Conservation (phyloP, 2,329 filamentous ascomycete genomes). For the Cercospora sesami region DNA sequence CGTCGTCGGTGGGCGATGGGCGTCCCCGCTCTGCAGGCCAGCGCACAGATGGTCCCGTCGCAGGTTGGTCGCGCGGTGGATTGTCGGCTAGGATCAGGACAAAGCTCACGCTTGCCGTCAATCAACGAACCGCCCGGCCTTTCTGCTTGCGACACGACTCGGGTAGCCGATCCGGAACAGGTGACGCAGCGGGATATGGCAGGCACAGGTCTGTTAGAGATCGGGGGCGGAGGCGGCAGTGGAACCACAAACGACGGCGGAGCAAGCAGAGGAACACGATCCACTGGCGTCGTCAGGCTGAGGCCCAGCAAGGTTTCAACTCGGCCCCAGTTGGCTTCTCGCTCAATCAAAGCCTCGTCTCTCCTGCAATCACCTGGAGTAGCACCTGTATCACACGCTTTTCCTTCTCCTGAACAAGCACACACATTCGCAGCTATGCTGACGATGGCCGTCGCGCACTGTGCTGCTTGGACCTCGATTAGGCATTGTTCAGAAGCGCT, state of each 20-base stretch:
- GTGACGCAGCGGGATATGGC: neutral
- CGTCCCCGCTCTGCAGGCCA: conserved; percentile 1
- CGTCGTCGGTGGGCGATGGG: neutral
- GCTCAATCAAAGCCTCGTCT: conserved; percentile 6
- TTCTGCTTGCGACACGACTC: neutral
- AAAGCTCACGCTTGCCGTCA: conserved; percentile 4
- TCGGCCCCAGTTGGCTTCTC: conserved; percentile 4
- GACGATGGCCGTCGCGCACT: neutral
- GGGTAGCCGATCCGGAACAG: neutral
- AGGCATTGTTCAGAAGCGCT: neutral
- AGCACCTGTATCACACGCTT: conserved; percentile 8
- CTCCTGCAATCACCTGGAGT: conserved; percentile 7
- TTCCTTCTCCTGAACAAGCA: neutral
- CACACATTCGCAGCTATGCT: neutral
- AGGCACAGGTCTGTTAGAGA: neutral
- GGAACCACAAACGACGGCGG: neutral
- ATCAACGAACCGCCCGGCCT: neutral
- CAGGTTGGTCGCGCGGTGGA: conserved; percentile 5
- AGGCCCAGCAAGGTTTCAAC: neutral
- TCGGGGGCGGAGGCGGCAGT: neutral
- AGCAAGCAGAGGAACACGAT: neutral
- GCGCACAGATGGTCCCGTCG: neutral
- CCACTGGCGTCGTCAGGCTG: neutral
- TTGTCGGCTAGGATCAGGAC: conserved; percentile 4
- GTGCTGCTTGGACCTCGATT: neutral